Evolutionary conservation across 192 early-diverging fungal genomes (phyloP).

Genomic region (Mortierella antarctica): DNA sequence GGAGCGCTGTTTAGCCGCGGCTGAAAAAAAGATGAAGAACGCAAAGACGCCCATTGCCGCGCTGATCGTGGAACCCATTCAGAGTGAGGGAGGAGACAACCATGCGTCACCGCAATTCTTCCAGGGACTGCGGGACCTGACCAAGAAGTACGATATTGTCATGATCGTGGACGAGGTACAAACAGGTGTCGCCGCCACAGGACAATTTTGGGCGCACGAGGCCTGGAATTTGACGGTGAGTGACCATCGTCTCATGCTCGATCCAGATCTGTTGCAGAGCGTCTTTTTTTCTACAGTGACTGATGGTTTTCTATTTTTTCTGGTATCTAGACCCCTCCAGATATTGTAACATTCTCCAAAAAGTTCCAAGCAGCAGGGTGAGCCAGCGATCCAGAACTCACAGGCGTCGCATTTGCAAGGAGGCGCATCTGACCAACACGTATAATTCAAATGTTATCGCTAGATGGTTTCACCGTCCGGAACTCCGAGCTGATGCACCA

Average conservation of each 20-base stretch:
- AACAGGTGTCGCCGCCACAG: conserved; percentile 79
- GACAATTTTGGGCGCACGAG: conserved; percentile 82
- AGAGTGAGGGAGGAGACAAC: conserved; percentile 81
- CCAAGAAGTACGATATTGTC: conserved; percentile 63
- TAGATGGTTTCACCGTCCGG: conserved; percentile 68
- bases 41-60: conserved; percentile 68
- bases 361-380: conserved; percentile 81
- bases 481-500: conserved; percentile 69
- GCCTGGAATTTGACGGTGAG: conserved; percentile 68
- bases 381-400: background rate
- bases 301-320: background rate
- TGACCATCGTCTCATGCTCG: no score
- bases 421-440: no score
- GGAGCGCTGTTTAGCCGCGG: conserved; percentile 61
- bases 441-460: background rate
- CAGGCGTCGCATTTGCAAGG: no score
- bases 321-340: conserved; percentile 62
- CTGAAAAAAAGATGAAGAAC: conserved; percentile 61
- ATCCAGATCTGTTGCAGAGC: background rate
- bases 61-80: conserved; percentile 76
- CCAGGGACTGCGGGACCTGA: conserved; percentile 68
- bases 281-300: background rate
- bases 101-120: conserved; percentile 76
- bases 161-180: conserved; percentile 88
- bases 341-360: conserved; percentile 83